Conservation (phyloP, 2,329 filamentous ascomycete genomes). For the Cadophora sp. region DNA sequence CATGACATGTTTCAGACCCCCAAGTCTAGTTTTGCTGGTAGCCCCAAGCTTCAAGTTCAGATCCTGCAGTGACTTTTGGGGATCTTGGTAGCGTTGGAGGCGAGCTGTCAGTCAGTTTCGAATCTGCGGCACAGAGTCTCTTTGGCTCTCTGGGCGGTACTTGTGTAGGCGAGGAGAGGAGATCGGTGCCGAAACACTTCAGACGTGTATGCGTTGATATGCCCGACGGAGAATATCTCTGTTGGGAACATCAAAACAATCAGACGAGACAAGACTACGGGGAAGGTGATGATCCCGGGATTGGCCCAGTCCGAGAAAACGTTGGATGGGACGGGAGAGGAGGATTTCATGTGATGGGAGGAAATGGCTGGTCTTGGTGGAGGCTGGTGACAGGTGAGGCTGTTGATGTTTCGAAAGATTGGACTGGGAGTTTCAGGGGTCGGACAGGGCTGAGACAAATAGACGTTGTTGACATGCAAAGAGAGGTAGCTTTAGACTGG, state of each 20-base stretch:
- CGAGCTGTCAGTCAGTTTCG: conserved; percentile 4
- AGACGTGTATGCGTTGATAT: neutral
- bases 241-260: conserved; percentile 8
- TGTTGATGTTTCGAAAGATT: conserved; percentile 38
- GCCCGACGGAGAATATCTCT: conserved; percentile 13
- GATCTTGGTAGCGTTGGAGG: neutral
- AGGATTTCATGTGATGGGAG: neutral
- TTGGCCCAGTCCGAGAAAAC: neutral
- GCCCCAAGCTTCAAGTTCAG: conserved; percentile 8
- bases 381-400: conserved; percentile 28
- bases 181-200: conserved; percentile 12
- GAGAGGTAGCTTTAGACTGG: neutral
- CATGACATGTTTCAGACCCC: conserved; percentile 3
- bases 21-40: neutral
- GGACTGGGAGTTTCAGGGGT: conserved; percentile 31
- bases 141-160: neutral
- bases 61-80: neutral
- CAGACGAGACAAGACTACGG: conserved; percentile 10
- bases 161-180: neutral
- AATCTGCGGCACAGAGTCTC: neutral
- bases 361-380: conserved; percentile 3
- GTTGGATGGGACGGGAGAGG: neutral
- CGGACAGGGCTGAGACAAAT: conserved; percentile 28
- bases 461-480: neutral
- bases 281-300: conserved; percentile 6